Conservation (phyloP, 176 grass and related monocot species). For the Avena atlantica region DNA sequence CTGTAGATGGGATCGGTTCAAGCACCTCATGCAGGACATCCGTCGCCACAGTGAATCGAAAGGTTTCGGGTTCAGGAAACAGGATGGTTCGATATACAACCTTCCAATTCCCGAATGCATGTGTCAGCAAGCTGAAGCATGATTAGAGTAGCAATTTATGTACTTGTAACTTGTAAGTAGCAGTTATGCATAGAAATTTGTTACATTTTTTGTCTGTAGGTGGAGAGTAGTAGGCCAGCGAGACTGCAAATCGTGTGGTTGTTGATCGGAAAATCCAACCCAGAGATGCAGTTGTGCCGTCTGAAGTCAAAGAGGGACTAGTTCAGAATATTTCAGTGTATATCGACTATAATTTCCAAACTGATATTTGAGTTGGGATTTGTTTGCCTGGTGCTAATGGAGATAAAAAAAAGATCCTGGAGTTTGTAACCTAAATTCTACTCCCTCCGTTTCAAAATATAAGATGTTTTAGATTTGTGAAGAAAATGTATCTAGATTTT, state of each 20-base stretch:
- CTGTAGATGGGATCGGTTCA: slow-evolving; percentile 88
- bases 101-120: slow-evolving; percentile 93
- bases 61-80: slow-evolving; percentile 68
- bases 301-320: background rate
- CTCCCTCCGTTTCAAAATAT: no score
- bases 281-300: background rate
- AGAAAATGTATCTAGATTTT: no score
- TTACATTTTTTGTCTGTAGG: slow-evolving; percentile 9
- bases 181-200: slow-evolving; percentile 27
- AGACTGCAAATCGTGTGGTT: slow-evolving; percentile 31
- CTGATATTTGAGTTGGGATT: slow-evolving; percentile 4
- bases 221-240: slow-evolving; percentile 23
- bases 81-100: slow-evolving; percentile 64
- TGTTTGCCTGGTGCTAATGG: background rate
- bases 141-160: slow-evolving; percentile 31
- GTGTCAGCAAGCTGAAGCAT: slow-evolving; percentile 61
- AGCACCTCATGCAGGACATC: slow-evolving; percentile 74
- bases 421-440: background rate
- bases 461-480: no score
- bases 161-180: slow-evolving; percentile 46
- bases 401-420: background rate
- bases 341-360: background rate
- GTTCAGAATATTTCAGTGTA: slow-evolving; percentile 9
- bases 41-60: slow-evolving; percentile 71
- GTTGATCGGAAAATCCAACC: slow-evolving; percentile 16